These are phyloP conservation scores for Syzygium aromaticum DNA, from an alignment of 345 rosid species.

Conservation along the genomic window DNA sequence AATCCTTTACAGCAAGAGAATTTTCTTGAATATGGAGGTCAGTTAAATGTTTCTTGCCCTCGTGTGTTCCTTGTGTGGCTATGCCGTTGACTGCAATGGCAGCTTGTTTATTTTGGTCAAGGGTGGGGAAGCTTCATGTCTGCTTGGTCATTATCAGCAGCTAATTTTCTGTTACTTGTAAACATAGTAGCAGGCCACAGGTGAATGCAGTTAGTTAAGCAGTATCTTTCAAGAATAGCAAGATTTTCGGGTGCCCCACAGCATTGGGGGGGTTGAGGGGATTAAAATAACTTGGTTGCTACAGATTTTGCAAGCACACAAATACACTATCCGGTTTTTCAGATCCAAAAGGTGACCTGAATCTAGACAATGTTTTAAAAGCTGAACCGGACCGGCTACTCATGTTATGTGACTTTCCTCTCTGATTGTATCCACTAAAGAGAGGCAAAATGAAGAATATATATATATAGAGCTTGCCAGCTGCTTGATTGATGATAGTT, in stretches of 20 bases:
- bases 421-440: background rate
- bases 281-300: background rate
- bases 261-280: background rate
- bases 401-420: background rate
- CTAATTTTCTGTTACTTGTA: background rate
- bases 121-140: background rate
- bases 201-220: background rate
- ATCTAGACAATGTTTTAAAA: background rate
- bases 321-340: background rate
- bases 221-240: background rate
- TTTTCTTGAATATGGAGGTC: conserved; percentile 73
- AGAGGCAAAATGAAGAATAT: background rate
- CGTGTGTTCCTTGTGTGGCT: background rate
- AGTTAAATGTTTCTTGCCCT: conserved; percentile 12
- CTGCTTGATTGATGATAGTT: background rate
- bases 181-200: background rate
- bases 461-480: background rate
- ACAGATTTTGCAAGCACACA: background rate
- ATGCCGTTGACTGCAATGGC: background rate
- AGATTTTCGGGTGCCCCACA: background rate
- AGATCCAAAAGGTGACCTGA: background rate
- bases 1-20: conserved; percentile 54
- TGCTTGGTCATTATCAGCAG: background rate
- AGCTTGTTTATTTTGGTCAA: background rate
- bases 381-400: background rate